Percentiles rank a stretch among this genome's conserved stretches.
Evolutionary conservation across 306 rosid genomes (phyloP).

Genomic region (Trichosanthes truncata): DNA sequence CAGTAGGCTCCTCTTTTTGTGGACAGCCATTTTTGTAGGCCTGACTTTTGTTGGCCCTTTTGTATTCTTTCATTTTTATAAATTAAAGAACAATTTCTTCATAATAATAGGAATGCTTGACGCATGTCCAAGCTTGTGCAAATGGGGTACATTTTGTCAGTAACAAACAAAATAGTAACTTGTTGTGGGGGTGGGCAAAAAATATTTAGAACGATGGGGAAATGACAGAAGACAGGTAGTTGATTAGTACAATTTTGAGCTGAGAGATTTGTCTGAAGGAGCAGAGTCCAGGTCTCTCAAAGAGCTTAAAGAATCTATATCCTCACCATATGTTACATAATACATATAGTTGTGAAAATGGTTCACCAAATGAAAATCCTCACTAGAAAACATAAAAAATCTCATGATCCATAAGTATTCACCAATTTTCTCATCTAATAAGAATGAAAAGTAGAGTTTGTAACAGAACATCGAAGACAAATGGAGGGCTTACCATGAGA

Average conservation of each 20-base stretch:
- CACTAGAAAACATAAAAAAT: too few species aligned
- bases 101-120: background rate
- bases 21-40: background rate
- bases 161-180: background rate
- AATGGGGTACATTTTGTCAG: background rate
- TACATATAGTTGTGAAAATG: background rate
- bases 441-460: background rate
- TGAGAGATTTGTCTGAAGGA: background rate
- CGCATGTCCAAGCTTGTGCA: background rate
- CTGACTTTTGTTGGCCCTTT: background rate
- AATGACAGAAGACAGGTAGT: background rate
- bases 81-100: background rate
- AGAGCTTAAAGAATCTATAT: background rate
- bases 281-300: background rate
- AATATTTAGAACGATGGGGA: background rate
- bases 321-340: background rate
- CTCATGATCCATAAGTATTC: too few species aligned
- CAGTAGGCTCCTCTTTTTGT: too few species aligned
- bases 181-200: background rate
- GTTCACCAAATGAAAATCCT: too few species aligned
- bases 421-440: background rate
- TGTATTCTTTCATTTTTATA: background rate
- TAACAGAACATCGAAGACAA: background rate
- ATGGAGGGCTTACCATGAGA: constrained; percentile 35
- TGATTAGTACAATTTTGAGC: background rate